Percentiles rank a stretch among this genome's conserved stretches.
phyloP scores from a whole-genome alignment of 257 asterid genomes.

The Echium plantagineum region DNA sequence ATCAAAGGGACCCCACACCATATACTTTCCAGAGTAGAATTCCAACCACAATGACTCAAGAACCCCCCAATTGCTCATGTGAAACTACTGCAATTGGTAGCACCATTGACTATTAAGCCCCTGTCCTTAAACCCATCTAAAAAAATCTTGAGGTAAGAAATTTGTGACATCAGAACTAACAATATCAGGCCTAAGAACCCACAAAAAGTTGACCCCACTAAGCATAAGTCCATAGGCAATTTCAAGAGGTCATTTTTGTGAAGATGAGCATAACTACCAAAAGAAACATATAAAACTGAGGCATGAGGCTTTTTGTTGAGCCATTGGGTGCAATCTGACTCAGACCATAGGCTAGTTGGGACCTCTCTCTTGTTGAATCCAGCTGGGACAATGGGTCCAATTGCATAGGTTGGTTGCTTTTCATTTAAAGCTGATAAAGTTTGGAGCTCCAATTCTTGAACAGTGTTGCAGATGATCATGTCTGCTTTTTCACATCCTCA shows the following conservation, averaged over 20 bases:
- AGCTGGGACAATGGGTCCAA: conserved; percentile 49
- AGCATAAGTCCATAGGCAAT: conserved; percentile 48
- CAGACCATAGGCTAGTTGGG: conserved; percentile 60
- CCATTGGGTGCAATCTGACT: conserved; percentile 64
- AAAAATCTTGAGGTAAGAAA: conserved; percentile 32
- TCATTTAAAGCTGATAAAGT: conserved; percentile 38
- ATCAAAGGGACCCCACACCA: conserved; percentile 48
- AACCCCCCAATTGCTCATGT: conserved; percentile 61
- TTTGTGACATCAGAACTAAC: conserved; percentile 38
- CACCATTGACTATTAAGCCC: conserved; percentile 58
- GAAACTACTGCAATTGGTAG: conserved; percentile 44
- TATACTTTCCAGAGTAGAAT: conserved; percentile 52
- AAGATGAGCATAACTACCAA: conserved; percentile 64
- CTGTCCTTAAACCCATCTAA: conserved; percentile 20
- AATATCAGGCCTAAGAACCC: conserved; percentile 66
- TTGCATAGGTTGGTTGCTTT: conserved; percentile 41
- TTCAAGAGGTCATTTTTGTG: conserved; percentile 42
- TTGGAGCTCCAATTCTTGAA: conserved; percentile 46
- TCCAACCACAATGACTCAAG: conserved; percentile 75
- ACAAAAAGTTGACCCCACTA: conserved; percentile 43
- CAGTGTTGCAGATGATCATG: conserved; percentile 55
- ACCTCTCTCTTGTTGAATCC: conserved; percentile 34
- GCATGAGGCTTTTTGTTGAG: conserved; percentile 39
- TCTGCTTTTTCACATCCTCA: conserved; percentile 42
- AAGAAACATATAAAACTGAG: conserved; percentile 59